These are phyloP conservation scores for Yamadazyma sp. DNA, from an alignment of 1,139 yeast genomes.

Conservation along the genomic window DNA sequence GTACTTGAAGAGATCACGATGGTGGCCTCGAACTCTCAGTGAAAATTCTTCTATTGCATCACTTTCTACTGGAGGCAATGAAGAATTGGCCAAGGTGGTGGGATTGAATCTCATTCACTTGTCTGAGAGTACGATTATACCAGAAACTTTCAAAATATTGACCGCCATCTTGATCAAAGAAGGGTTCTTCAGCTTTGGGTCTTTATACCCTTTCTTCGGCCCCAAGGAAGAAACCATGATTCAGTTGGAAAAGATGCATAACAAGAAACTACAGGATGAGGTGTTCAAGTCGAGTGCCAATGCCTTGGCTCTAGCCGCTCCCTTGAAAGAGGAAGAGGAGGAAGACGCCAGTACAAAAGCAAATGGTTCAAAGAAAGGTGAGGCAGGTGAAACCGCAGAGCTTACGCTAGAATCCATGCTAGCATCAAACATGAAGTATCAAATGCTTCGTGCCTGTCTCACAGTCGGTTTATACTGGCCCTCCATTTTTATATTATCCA, in stretches of 20 bases:
- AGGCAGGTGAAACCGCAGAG: constrained; percentile 7
- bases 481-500: constrained; percentile 56
- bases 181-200: constrained; percentile 66
- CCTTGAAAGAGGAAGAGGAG: constrained; percentile 68
- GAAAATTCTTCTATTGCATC: constrained; percentile 30
- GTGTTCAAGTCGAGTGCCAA: constrained; percentile 68
- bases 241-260: constrained; percentile 44
- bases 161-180: constrained; percentile 61
- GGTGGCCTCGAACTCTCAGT: constrained; percentile 59
- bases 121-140: constrained; percentile 31
- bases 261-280: constrained; percentile 56
- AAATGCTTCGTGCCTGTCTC: constrained; percentile 55
- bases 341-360: constrained; percentile 24
- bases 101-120: constrained; percentile 52
- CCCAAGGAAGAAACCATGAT: constrained; percentile 47
- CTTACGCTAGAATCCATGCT: constrained; percentile 17
- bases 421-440: constrained; percentile 26
- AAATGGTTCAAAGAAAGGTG: constrained; percentile 2
- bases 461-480: constrained; percentile 67
- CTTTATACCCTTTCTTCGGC: constrained; percentile 55
- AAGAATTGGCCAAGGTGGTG: constrained; percentile 59
- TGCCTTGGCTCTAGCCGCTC: constrained; percentile 87
- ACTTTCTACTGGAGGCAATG: constrained; percentile 61
- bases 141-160: constrained; percentile 48
- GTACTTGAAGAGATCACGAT: constrained; percentile 52